phyloP scores from a whole-genome alignment of 1,284 basidiomycete genomes.

The Ganoderma resinaceum region DNA sequence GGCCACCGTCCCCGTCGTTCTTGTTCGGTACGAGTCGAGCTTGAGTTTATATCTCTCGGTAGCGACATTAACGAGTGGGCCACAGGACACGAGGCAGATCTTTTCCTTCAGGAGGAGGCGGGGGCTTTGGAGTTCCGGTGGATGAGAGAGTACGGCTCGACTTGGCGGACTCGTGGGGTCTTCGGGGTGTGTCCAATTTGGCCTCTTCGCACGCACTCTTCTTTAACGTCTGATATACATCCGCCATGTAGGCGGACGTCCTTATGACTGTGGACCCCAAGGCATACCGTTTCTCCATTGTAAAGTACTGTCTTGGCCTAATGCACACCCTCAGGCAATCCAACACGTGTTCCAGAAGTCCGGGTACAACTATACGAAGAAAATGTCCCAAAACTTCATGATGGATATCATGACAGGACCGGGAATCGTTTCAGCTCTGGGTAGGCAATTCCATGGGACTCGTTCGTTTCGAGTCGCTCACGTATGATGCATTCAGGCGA shows the following conservation, averaged over 20 bases:
- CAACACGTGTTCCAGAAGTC: slow-evolving; percentile 39
- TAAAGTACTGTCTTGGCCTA: no score
- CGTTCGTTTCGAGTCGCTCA: neutral
- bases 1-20: slow-evolving; percentile 4
- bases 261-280: slow-evolving; percentile 29
- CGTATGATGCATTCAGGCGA: slow-evolving; percentile 18
- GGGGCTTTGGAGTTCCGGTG: slow-evolving; percentile 34
- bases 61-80: neutral
- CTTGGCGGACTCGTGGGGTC: slow-evolving; percentile 28
- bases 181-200: slow-evolving; percentile 27
- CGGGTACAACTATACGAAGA: slow-evolving; percentile 36
- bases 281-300: neutral
- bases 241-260: slow-evolving; percentile 5
- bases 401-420: slow-evolving; percentile 29
- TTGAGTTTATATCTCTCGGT: no score
- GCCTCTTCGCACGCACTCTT: neutral
- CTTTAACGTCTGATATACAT: neutral
- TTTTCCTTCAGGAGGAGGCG: slow-evolving; percentile 29
- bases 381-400: slow-evolving; percentile 21
- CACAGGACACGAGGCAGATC: slow-evolving; percentile 29
- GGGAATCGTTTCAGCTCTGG: slow-evolving; percentile 28
- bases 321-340: slow-evolving; percentile 25
- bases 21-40: neutral
- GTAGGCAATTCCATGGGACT: slow-evolving; percentile 15
- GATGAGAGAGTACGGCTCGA: slow-evolving; percentile 32